Evolutionary conservation across 164 flowering plant species (phyloP).

Genomic region (Nymphaea colorata): DNA sequence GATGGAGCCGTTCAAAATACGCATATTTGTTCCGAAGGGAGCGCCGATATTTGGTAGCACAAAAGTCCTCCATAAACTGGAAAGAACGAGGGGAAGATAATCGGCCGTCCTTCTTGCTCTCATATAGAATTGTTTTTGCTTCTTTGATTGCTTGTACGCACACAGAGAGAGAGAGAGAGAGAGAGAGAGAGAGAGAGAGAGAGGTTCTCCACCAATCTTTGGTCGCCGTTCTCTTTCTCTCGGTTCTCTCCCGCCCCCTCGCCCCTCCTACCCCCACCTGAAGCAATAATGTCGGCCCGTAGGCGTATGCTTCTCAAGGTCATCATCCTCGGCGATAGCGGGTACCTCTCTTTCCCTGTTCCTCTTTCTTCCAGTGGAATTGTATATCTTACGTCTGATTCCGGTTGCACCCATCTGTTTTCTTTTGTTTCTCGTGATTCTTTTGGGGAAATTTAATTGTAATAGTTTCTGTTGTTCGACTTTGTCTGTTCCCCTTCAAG

Average conservation of each 20-base stretch:
- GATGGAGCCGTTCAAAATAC: too few relatives aligned
- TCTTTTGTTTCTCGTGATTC: background rate
- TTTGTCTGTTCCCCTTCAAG: background rate
- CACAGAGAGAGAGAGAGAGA: background rate
- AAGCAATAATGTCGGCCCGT: conserved; percentile 16
- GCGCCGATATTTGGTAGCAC: too few relatives aligned
- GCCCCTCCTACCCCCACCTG: background rate
- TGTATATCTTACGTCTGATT: background rate
- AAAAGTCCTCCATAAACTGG: too few relatives aligned
- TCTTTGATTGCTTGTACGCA: too few relatives aligned
- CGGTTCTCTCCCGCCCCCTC: too few relatives aligned
- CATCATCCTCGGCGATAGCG: conserved; percentile 25
- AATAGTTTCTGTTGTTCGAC: background rate
- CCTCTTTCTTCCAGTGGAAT: background rate
- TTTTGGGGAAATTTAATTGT: background rate
- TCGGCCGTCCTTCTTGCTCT: too few relatives aligned
- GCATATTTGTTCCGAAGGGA: too few relatives aligned
- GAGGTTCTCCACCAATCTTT: background rate
- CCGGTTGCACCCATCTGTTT: background rate
- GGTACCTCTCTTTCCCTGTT: conserved; percentile 6
- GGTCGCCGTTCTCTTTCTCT: background rate
- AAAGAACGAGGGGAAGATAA: too few relatives aligned
- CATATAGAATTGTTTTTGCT: too few relatives aligned
- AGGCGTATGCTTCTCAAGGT: conserved; percentile 22
- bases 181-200: background rate